These are phyloP conservation scores for Pythium aristosporum DNA, from an alignment of 352 stramenopile genomes.

Conservation along the genomic window DNA sequence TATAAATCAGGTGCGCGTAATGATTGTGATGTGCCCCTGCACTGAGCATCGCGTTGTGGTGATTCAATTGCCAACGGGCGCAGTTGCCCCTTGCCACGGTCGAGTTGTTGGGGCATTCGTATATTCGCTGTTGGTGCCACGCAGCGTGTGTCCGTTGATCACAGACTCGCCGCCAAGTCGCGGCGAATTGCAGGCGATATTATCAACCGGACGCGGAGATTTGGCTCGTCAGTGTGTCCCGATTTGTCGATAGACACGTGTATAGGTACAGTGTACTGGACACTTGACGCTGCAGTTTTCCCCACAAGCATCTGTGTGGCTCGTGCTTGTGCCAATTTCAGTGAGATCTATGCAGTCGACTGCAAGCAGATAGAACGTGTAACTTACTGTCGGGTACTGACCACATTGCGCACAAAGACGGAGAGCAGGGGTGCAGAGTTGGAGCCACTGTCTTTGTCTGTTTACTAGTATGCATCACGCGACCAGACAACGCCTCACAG, in stretches of 20 bases:
- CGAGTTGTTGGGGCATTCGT: no score
- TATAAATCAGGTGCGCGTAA: no score
- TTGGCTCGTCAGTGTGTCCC: no score
- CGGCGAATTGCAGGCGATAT: no score
- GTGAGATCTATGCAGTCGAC: background rate
- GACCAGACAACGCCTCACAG: conserved; percentile 4
- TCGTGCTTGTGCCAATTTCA: conserved; percentile 16
- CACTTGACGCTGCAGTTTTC: conserved; percentile 4
- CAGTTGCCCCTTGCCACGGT: no score
- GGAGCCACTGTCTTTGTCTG: background rate
- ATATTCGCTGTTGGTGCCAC: no score
- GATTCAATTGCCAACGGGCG: background rate
- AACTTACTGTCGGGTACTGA: conserved; percentile 8
- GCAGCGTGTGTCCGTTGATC: no score
- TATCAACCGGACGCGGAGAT: no score
- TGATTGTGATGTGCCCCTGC: no score
- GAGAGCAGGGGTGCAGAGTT: background rate
- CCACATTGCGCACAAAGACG: conserved; percentile 14
- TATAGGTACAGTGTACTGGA: background rate
- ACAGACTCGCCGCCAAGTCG: no score
- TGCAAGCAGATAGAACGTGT: no score
- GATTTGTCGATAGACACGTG: background rate
- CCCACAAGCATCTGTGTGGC: conserved; percentile 18
- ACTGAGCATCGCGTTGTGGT: no score
- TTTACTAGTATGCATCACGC: conserved; percentile 2